Base-by-base conservation (phyloP, 208 protist genomes). In the Naegleria gruberi region DNA sequence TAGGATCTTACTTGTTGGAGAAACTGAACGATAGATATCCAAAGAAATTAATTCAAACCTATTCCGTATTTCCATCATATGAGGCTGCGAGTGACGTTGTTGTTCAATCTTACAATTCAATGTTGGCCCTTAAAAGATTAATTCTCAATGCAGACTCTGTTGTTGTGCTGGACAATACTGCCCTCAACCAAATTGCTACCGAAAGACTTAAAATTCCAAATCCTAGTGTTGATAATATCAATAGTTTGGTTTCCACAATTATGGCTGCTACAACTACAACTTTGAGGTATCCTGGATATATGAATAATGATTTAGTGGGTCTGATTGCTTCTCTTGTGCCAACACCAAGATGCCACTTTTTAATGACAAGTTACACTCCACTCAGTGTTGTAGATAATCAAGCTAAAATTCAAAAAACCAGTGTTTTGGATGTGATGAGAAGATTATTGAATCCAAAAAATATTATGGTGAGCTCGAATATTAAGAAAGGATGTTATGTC, bases 91-190 rank as follows among this genome's bases (percentile, higher is more conserved):
- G 92, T 87, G 98, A 99, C 90, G 97, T 99, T 17, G 99, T 99
- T 87, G 99, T 99, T 47, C 98, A 99, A 93, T 98, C 99, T n/a
- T 99, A 99, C 94, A 99, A 99, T 92, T 98, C 97, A 34, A 89
- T 99, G 12, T 93, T 99, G 5, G 99, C 99, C n/a, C 95, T 99
- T 34, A 99, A 99, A 93, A 94, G 98, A 41, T 94, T 99, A 10
- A 99, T 96, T 8, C 93, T 98, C 41, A 96, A 99, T 90, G 98
- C 98, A 17, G 98, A 99, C 91, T 97, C 95, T 42, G 97, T 98
- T 26, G 97, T 99, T 17, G 98, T 99, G 12, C 94, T 99, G 0
- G 99, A 99, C 94, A 99, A 99, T 93, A 98, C 95, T 5, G 99
- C 99, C 0, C 94, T 99, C 0, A 98, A 99, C 90, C 95, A 97